A percentile compares a stretch with the other conserved stretches of the same genome.
Evolutionary conservation across 257 asterid species (phyloP).

Genomic region (Haberlea rhodopensis): DNA sequence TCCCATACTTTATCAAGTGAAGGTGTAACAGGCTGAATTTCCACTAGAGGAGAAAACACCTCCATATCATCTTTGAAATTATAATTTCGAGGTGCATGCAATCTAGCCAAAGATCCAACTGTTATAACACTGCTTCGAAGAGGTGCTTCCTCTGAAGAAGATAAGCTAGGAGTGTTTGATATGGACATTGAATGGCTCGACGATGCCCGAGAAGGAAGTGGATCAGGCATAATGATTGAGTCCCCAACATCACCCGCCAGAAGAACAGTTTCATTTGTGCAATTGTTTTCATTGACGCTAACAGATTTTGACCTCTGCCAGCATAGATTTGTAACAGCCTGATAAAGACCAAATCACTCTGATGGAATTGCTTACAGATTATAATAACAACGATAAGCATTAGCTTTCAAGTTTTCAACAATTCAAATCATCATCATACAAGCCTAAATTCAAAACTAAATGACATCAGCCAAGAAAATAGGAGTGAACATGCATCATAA

Average conservation of each 20-base stretch:
- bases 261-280: slow-evolving; percentile 73
- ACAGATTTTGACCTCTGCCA: slow-evolving; percentile 94
- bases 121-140: slow-evolving; percentile 57
- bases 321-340: slow-evolving; percentile 90
- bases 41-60: slow-evolving; percentile 93
- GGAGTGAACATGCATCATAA: slow-evolving; percentile 8
- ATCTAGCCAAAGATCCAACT: slow-evolving; percentile 64
- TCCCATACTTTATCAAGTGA: slow-evolving; percentile 79
- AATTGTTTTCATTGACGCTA: slow-evolving; percentile 57
- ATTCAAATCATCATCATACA: background rate
- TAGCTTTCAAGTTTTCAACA: background rate
- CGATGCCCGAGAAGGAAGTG: slow-evolving; percentile 82
- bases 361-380: slow-evolving; percentile 22
- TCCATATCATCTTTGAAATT: slow-evolving; percentile 98
- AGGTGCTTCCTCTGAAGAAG: slow-evolving; percentile 70
- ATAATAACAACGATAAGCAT: background rate
- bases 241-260: slow-evolving; percentile 86
- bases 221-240: slow-evolving; percentile 92
- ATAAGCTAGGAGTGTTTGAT: slow-evolving; percentile 41
- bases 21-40: slow-evolving; percentile 92
- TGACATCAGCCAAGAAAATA: background rate
- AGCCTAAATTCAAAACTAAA: background rate
- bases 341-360: slow-evolving; percentile 34
- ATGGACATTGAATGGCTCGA: slow-evolving; percentile 52
- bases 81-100: slow-evolving; percentile 74